Percentiles rank a stretch among this genome's conserved stretches.
These are phyloP conservation scores for Coemansia asiatica DNA, from an alignment of 192 early-diverging fungal species.

Conservation along the genomic window DNA sequence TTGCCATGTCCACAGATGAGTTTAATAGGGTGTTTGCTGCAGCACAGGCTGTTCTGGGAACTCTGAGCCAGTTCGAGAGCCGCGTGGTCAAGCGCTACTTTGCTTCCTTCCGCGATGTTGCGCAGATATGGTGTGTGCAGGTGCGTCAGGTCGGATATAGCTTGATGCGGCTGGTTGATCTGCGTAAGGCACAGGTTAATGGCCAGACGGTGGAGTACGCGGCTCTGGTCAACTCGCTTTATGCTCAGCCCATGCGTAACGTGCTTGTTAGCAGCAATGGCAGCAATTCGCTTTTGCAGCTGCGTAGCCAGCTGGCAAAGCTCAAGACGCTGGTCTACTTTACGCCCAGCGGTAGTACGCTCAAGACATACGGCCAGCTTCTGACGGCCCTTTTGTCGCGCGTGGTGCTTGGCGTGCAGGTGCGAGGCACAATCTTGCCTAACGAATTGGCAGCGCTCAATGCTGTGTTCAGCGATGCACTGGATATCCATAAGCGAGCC, in stretches of 20 bases:
- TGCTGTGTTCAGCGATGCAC: conserved; percentile 31
- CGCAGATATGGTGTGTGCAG: conserved; percentile 45
- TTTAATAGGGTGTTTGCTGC: conserved; percentile 2
- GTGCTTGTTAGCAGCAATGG: conserved; percentile 3
- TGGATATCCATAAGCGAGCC: conserved; percentile 38
- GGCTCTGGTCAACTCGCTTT: conserved; percentile 12
- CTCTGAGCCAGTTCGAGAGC: conserved; percentile 40
- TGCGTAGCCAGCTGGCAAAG: conserved; percentile 17
- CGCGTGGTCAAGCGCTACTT: conserved; percentile 38
- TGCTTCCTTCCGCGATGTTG: conserved; percentile 38
- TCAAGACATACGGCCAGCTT: conserved; percentile 35
- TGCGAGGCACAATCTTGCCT: conserved; percentile 22
- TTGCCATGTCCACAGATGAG: background rate
- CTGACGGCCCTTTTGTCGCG: conserved; percentile 24
- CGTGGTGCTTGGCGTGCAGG: conserved; percentile 28
- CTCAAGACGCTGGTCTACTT: conserved; percentile 41
- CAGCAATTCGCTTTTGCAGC: background rate
- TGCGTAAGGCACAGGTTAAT: conserved; percentile 8
- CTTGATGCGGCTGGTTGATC: conserved; percentile 24
- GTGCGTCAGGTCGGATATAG: conserved; percentile 19
- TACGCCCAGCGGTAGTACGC: conserved; percentile 3
- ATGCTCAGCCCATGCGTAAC: conserved; percentile 25
- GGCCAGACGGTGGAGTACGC: conserved; percentile 10
- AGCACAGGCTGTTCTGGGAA: conserved; percentile 18
- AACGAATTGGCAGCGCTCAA: conserved; percentile 36